Evolutionary conservation across 306 rosid genomes (phyloP), one percentile per base, ranked within the genome.

Genomic region (Erythrophleum fordii): DNA sequence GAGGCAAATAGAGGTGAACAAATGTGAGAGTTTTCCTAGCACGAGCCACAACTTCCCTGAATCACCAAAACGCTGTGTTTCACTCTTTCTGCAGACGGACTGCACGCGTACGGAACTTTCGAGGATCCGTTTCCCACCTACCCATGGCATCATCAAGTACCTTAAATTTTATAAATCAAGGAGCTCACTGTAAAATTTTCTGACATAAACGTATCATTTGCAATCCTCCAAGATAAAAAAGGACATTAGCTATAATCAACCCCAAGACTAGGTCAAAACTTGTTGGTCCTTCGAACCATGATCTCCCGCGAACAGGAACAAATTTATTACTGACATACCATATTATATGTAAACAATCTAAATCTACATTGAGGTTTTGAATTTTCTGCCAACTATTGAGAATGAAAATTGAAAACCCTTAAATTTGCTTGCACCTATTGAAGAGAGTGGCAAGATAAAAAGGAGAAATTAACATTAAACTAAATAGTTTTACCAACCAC

Each of bases 231-330:
- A 67, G 83, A 74, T 35, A 93, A 64, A 79, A 82, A 95, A 81
- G 93, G 68, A 80, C 91, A 87, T 95, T 95, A 74, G 96, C 90
- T 82, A 88, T 18, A 86, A 95, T 78, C 92, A 95, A 91, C 80
- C 96, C 92, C 64, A 82, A 29, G 76, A 95, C 93, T 69, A 82
- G 5, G 26, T 84, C 88, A 83, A 44, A 17, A 68, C 82, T 34
- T 34, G 90, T 49, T 75, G 89, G 62, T 84, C 87, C 73, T 25
- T 20, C 81, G 20, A 89, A 76, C 94, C 89, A 86, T 41, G 93
- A 83, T 62, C 83, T 86, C 97, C 98, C 91, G 90, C 76, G 59
- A 83, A 86, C 29, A 80, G 52, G 26, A 79, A 60, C 85, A 86
- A 69, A 65, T 10, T 64, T 71, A 85, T 81, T 74, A 81, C 60